Conservation (phyloP, 2,329 filamentous ascomycete genomes). For the Cadophora malorum region DNA sequence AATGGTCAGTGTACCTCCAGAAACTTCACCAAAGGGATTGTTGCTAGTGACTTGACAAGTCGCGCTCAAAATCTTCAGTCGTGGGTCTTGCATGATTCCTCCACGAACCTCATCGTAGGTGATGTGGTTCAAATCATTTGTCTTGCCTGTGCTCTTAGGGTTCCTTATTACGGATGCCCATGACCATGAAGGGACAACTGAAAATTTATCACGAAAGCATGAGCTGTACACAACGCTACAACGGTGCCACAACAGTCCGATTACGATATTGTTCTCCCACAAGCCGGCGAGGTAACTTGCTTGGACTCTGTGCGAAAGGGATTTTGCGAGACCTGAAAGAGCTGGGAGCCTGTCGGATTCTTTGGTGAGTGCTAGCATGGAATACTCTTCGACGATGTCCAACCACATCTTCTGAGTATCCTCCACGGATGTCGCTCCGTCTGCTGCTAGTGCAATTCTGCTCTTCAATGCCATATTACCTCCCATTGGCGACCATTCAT, state of each 20-base stretch:
- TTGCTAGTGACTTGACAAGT: background rate
- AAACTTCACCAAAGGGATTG: background rate
- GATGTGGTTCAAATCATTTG: background rate
- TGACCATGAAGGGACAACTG: background rate
- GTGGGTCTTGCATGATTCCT: background rate
- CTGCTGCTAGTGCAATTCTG: no score
- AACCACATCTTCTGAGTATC: background rate
- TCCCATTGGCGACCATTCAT: no score
- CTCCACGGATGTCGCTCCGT: no score
- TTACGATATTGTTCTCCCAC: constrained; percentile 7
- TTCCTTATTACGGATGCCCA: background rate
- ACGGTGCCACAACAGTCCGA: constrained; percentile 11
- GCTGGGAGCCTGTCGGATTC: constrained; percentile 23
- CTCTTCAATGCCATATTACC: no score
- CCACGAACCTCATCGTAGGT: background rate
- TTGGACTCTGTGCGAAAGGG: constrained; percentile 9
- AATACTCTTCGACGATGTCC: constrained; percentile 18
- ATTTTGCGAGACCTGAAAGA: constrained; percentile 14
- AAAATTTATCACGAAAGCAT: background rate
- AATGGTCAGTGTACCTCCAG: background rate
- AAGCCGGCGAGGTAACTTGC: constrained; percentile 7
- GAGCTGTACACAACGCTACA: background rate
- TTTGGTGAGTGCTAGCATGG: constrained; percentile 19
- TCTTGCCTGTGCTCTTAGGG: background rate
- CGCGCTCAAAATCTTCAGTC: background rate